Conservation (phyloP, 805 yeast genomes). For the Brettanomyces anomalus region DNA sequence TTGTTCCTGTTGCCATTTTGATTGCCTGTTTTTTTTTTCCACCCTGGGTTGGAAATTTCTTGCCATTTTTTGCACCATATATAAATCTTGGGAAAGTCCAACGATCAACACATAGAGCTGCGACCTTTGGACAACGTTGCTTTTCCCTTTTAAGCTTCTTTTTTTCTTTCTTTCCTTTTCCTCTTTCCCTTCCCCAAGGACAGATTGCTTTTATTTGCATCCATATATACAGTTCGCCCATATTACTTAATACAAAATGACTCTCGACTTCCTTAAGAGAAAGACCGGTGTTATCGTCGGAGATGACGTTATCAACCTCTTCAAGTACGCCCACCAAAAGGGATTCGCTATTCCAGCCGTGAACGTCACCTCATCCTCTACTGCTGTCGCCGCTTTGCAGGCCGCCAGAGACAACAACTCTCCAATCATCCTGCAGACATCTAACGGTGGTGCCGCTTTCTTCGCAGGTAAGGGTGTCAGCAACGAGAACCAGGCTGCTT, state of each 20-base stretch:
- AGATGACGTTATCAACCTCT: constrained; percentile 82
- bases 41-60: too few species aligned
- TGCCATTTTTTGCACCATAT: too few species aligned
- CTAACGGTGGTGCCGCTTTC: constrained; percentile 99
- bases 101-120: too few species aligned
- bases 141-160: background rate
- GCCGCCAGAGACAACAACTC: constrained; percentile 93
- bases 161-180: background rate
- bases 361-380: constrained; percentile 95
- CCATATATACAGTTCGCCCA: background rate
- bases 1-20: too few species aligned
- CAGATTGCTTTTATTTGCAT: background rate
- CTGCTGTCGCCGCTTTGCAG: constrained; percentile 93
- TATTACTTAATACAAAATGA: constrained; percentile 14
- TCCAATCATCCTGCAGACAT: constrained; percentile 94
- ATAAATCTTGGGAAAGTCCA: too few species aligned
- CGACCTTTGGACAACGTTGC: background rate
- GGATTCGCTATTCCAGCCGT: constrained; percentile 98
- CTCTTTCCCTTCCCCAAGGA: background rate
- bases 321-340: constrained; percentile 87
- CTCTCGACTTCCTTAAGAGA: constrained; percentile 66
- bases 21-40: too few species aligned
- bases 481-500: constrained; percentile 88
- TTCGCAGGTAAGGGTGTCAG: constrained; percentile 99
- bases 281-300: constrained; percentile 98